Base-by-base conservation (phyloP, 345 rosid species). In the Camelina laxa region DNA sequence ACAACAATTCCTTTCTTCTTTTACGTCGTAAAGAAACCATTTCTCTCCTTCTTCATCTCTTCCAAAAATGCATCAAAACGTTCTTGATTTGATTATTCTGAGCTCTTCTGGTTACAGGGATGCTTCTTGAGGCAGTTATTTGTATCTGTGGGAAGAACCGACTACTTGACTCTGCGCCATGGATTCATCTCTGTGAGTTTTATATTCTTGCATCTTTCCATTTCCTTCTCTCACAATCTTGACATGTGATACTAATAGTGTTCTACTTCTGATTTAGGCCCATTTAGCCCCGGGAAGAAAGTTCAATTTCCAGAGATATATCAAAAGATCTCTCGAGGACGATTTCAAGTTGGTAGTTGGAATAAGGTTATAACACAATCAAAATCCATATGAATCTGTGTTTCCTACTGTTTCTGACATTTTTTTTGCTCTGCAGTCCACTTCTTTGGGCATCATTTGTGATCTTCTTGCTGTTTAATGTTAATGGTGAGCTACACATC, bases 201-300 rank as follows among this genome's bases (percentile, higher is more conserved):
- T 6, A 15, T 27, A 14, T 0, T 42, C 2, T 38, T 30, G 8
- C 45, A 47, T 24, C 15, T 55, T 36, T 61, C 3, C 15, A 16
- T 60, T 30, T 30, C 3, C 10, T 19, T 63, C 4, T n/a, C 4
- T 45, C 11, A 9, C 20, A 1, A n/a, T 77, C 68, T 48, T 77
- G 41, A 59, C 42, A 11, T 20, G 56, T 65, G 55, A 38, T 36
- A 56, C 30, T 70, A 2, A 13, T 45, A 13, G 15, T 31, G 65
- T 36, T 38, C n/a, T n/a, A n/a, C n/a, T n/a, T n/a, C 14, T 68
- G 38, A 12, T 47, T 62, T 73, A 90, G 99, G 92, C 90, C n/a
- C 99, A 95, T 82, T 83, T 95, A 75, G 89, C 91, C 31, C 97
- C 99, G 0, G 96, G 97, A 79, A 92, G 90, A 73, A 87, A 87